Conservation (phyloP, 2,329 filamentous ascomycete species). For the Kalmusia sp. region DNA sequence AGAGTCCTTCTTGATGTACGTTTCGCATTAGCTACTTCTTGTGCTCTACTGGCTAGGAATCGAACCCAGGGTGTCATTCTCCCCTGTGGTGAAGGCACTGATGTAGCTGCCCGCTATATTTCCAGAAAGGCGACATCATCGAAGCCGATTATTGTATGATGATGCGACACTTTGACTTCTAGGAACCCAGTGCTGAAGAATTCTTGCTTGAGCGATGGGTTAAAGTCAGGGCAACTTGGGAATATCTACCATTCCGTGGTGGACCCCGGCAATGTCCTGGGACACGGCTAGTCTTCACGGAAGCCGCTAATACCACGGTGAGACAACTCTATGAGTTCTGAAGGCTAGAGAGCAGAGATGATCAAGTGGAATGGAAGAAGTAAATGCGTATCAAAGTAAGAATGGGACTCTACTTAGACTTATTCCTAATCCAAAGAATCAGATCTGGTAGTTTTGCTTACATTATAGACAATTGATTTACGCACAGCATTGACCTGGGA, state of each 20-base stretch:
- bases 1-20: slow-evolving; percentile 6
- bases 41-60: background rate
- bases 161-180: slow-evolving; percentile 15
- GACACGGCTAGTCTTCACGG: slow-evolving; percentile 15
- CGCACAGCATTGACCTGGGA: too few relatives aligned
- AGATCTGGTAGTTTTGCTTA: too few relatives aligned
- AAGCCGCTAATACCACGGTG: slow-evolving; percentile 5
- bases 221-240: slow-evolving; percentile 13
- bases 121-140: slow-evolving; percentile 17
- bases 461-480: too few relatives aligned
- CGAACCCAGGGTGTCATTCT: slow-evolving; percentile 2
- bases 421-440: background rate
- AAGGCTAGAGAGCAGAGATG: slow-evolving; percentile 17
- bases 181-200: slow-evolving; percentile 14
- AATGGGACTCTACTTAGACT: slow-evolving; percentile 15
- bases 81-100: slow-evolving; percentile 13
- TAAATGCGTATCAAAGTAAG: slow-evolving; percentile 22
- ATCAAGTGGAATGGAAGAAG: slow-evolving; percentile 16
- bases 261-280: slow-evolving; percentile 18
- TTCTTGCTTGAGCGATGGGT: slow-evolving; percentile 26
- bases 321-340: slow-evolving; percentile 11
- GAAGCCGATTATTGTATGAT: slow-evolving; percentile 16
- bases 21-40: too few relatives aligned
- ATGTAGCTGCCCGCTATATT: slow-evolving; percentile 11
- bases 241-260: slow-evolving; percentile 20